Percentiles rank a stretch among this genome's conserved stretches.
phyloP scores from a whole-genome alignment of 768 basidiomycete species.

The Auriscalpium microsporum region DNA sequence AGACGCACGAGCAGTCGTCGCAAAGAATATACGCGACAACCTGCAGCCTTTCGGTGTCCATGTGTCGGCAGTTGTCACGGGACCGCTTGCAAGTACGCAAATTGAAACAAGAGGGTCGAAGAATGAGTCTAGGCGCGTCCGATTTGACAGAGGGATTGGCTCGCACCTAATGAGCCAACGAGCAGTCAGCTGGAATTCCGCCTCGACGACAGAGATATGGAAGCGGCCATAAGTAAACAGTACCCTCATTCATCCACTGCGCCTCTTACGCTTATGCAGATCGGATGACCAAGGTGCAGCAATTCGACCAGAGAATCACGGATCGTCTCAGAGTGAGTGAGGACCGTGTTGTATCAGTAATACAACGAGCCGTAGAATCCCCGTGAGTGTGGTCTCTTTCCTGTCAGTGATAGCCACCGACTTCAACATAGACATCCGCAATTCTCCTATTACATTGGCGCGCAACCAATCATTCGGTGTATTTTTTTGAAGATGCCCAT shows the following conservation, averaged over 20 bases:
- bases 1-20: constrained; percentile 6
- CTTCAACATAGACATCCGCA: constrained; percentile 9
- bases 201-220: too few relatives aligned
- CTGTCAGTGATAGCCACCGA: background rate
- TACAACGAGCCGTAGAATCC: constrained; percentile 9
- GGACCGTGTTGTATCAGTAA: background rate
- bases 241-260: background rate
- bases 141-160: too few relatives aligned
- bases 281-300: background rate
- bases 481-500: constrained; percentile 1
- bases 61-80: constrained; percentile 7
- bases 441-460: constrained; percentile 11
- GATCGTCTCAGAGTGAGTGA: constrained; percentile 6
- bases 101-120: background rate
- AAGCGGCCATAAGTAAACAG: too few relatives aligned
- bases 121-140: too few relatives aligned
- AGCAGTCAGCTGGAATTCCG: too few relatives aligned
- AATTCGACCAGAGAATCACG: constrained; percentile 1
- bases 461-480: constrained; percentile 6
- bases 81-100: background rate
- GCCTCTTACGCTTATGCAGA: background rate
- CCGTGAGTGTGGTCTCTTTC: constrained; percentile 3
- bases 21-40: constrained; percentile 10
- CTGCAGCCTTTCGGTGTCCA: constrained; percentile 15
- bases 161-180: too few relatives aligned